These are phyloP conservation scores for Phoenix roebelenii DNA, from an alignment of 176 grass and related monocot species.

Conservation along the genomic window DNA sequence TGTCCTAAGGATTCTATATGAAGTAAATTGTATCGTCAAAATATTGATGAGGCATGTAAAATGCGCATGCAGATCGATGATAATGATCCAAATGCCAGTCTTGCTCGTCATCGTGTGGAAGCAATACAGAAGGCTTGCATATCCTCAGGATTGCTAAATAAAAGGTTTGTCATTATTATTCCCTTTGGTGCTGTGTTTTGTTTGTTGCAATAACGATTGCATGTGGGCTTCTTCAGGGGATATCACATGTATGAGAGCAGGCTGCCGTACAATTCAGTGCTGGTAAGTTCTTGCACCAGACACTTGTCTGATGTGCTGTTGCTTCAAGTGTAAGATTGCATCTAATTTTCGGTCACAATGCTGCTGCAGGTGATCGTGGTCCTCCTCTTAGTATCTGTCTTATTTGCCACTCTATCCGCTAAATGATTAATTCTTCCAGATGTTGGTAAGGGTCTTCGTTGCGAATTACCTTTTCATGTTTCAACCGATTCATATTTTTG, in stretches of 20 bases:
- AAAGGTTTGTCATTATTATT: conserved; percentile 34
- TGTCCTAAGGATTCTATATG: too few species aligned
- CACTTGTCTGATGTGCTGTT: not conserved
- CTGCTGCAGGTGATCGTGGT: conserved; percentile 5
- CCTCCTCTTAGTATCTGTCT: not conserved
- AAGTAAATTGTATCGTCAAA: not conserved
- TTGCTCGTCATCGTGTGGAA: conserved; percentile 45
- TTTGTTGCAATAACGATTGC: not conserved
- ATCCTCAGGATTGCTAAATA: conserved; percentile 53
- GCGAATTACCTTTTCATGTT: too few species aligned
- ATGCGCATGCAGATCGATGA: conserved; percentile 1
- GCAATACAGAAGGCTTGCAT: conserved; percentile 65
- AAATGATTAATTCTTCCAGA: not conserved
- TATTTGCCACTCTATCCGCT: not conserved
- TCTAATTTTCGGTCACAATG: not conserved
- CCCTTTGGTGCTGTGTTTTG: not conserved
- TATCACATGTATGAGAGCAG: not conserved
- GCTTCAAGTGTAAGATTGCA: not conserved
- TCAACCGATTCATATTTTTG: too few species aligned
- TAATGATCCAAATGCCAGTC: conserved; percentile 24
- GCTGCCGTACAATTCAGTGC: not conserved
- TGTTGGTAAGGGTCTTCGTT: too few species aligned
- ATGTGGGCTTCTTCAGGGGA: not conserved
- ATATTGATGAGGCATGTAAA: conserved; percentile 36
- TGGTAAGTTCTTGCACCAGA: not conserved